Conservation (phyloP, 768 basidiomycete genomes). For the Sarcodon sp. region DNA sequence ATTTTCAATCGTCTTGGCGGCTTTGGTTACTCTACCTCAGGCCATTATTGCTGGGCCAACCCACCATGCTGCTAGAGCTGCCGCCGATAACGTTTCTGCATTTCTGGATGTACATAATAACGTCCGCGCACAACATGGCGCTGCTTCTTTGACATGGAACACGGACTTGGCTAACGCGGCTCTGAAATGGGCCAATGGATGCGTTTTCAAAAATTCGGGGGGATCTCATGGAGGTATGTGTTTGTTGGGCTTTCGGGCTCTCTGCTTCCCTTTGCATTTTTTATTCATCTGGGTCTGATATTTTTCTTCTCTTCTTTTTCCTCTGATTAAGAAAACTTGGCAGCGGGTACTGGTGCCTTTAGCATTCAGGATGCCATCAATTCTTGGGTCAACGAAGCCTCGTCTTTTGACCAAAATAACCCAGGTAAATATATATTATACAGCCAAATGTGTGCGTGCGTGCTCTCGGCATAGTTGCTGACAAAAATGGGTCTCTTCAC, state of each 20-base stretch:
- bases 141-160: slow-evolving; percentile 51
- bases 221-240: slow-evolving; percentile 47
- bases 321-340: slow-evolving; percentile 50
- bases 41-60: no score
- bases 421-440: background rate
- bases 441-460: no score
- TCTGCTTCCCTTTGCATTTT: background rate
- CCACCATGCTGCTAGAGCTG: no score
- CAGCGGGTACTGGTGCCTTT: slow-evolving; percentile 55
- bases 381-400: slow-evolving; percentile 56
- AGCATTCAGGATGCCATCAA: slow-evolving; percentile 36
- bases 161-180: slow-evolving; percentile 47
- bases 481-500: background rate
- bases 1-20: slow-evolving; percentile 1
- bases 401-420: slow-evolving; percentile 23
- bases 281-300: background rate
- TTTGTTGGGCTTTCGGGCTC: background rate
- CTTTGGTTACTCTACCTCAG: background rate
- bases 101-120: slow-evolving; percentile 54
- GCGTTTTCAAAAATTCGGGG: slow-evolving; percentile 57
- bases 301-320: no score
- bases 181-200: slow-evolving; percentile 55
- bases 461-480: background rate
- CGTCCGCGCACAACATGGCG: slow-evolving; percentile 51
- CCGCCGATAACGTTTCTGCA: slow-evolving; percentile 16